These are phyloP conservation scores for Sporisorium graminicola DNA, from an alignment of 1,284 basidiomycete genomes.

Conservation along the genomic window DNA sequence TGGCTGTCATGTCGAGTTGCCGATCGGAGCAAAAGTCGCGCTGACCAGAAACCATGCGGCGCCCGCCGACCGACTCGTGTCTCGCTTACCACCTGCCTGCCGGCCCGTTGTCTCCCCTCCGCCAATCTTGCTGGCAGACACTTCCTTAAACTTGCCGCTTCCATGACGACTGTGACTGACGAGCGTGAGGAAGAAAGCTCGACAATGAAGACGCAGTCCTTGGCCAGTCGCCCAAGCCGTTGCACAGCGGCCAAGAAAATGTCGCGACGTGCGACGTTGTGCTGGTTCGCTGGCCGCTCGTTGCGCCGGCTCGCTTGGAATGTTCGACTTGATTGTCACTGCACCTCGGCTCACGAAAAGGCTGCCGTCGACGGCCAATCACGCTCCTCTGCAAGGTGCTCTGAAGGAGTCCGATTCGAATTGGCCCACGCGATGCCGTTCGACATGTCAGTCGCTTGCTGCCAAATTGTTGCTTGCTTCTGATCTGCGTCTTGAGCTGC, in stretches of 20 bases:
- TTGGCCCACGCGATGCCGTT: background rate
- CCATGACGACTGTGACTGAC: background rate
- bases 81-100: background rate
- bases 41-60: background rate
- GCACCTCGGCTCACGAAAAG: no score
- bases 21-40: background rate
- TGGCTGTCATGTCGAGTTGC: background rate
- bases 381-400: background rate
- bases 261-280: no score
- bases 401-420: no score
- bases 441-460: no score
- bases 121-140: no score
- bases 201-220: no score
- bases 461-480: no score
- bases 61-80: background rate
- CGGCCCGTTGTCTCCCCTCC: no score
- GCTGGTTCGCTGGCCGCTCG: background rate
- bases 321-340: background rate
- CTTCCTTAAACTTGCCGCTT: no score
- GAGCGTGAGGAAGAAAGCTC: background rate
- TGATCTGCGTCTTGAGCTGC: background rate
- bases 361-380: background rate
- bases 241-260: no score
- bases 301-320: background rate
- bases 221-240: no score